Percentiles rank a stretch among this genome's conserved stretches.
Evolutionary conservation across 2,329 filamentous ascomycete genomes (phyloP).

Genomic region (Ophiostoma himal-ulmi): DNA sequence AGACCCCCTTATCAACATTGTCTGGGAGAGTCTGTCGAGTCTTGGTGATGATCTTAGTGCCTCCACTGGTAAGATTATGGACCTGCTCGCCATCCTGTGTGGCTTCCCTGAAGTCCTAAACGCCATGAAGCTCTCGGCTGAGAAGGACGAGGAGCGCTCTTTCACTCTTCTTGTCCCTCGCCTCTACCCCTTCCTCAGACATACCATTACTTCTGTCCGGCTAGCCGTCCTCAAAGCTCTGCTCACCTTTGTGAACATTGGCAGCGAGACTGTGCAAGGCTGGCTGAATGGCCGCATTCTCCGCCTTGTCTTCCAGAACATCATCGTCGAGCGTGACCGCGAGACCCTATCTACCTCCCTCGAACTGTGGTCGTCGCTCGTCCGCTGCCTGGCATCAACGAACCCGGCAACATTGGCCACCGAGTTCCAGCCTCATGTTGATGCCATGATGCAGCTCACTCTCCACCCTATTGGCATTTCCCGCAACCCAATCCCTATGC

Average conservation of each 20-base stretch:
- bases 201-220: conserved; percentile 94
- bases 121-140: conserved; percentile 87
- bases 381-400: conserved; percentile 57
- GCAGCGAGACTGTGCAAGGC: conserved; percentile 70
- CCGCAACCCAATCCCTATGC: conserved; percentile 87
- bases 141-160: conserved; percentile 75
- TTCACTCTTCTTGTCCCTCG: conserved; percentile 90
- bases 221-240: conserved; percentile 88
- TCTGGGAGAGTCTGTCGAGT: conserved; percentile 95
- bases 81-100: conserved; percentile 89
- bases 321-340: conserved; percentile 85
- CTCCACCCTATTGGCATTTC: conserved; percentile 89
- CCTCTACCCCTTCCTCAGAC: conserved; percentile 90
- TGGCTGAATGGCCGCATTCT: conserved; percentile 91
- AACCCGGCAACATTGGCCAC: conserved; percentile 59
- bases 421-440: conserved; percentile 69
- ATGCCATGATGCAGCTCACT: conserved; percentile 75
- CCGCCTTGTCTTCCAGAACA: conserved; percentile 87
- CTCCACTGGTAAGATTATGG: conserved; percentile 97
- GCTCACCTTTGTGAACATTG: conserved; percentile 85
- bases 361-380: conserved; percentile 77
- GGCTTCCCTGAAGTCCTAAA: conserved; percentile 87
- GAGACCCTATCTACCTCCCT: conserved; percentile 75
- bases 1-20: conserved; percentile 79
- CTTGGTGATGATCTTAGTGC: conserved; percentile 96